Conservation (phyloP, 495 filamentous ascomycete species). For the Astrothelium macrocarpum region DNA sequence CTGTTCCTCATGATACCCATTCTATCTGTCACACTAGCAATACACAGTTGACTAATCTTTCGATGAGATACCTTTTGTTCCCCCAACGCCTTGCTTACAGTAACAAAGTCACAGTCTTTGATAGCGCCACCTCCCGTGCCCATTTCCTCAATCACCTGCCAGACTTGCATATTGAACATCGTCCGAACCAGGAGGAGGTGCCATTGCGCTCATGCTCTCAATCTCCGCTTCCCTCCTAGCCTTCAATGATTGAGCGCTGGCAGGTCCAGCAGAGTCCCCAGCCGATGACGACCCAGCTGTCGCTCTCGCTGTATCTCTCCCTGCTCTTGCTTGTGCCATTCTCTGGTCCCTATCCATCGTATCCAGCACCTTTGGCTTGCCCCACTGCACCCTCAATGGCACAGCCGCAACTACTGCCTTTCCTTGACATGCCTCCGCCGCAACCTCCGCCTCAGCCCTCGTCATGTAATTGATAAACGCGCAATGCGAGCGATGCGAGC, state of each 20-base stretch:
- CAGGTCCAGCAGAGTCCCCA: slow-evolving; percentile 21
- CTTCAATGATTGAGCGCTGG: slow-evolving; percentile 20
- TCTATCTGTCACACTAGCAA: neutral
- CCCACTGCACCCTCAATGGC: slow-evolving; percentile 83
- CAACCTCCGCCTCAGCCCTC: slow-evolving; percentile 71
- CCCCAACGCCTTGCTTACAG: neutral
- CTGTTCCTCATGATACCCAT: slow-evolving; percentile 3
- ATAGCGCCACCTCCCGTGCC: neutral
- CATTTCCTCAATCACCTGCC: slow-evolving; percentile 55
- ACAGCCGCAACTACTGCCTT: slow-evolving; percentile 75
- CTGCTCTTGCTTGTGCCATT: slow-evolving; percentile 61
- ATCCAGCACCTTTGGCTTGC: slow-evolving; percentile 79
- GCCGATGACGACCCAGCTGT: slow-evolving; percentile 28
- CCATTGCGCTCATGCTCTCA: slow-evolving; percentile 41
- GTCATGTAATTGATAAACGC: slow-evolving; percentile 90
- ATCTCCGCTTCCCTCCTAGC: slow-evolving; percentile 25
- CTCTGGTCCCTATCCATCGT: slow-evolving; percentile 78
- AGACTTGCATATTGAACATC: slow-evolving; percentile 79
- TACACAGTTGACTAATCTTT: neutral
- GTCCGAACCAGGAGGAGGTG: slow-evolving; percentile 72
- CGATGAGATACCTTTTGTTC: neutral
- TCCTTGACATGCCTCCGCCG: slow-evolving; percentile 75
- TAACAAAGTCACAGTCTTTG: neutral
- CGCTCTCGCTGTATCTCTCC: slow-evolving; percentile 50
- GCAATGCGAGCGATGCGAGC: slow-evolving; percentile 92